Evolutionary conservation across 2,329 filamentous ascomycete genomes (phyloP).

Genomic region (Thielaviopsis ethacetica): DNA sequence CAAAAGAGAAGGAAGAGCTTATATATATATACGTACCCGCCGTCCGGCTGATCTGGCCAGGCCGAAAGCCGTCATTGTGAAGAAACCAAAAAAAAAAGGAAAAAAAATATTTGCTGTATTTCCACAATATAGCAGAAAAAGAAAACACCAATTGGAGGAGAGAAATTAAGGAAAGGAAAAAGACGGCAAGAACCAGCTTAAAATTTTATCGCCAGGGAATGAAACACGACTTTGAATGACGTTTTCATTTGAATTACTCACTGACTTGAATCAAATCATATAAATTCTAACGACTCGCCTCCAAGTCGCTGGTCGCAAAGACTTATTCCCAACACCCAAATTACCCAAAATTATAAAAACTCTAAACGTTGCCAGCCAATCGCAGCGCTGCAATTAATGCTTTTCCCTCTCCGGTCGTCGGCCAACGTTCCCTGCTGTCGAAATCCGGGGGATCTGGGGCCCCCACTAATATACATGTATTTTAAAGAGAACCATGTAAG

Average conservation of each 20-base stretch:
- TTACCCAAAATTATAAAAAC: neutral
- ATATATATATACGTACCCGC: constrained; percentile 26
- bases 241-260: neutral
- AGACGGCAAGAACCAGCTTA: neutral
- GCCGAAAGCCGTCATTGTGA: constrained; percentile 33
- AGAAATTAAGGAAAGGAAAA: neutral
- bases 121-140: neutral
- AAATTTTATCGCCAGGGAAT: neutral
- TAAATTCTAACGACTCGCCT: neutral
- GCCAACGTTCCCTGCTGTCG: neutral
- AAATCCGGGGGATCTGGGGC: neutral
- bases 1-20: neutral
- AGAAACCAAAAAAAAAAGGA: neutral
- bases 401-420: constrained; percentile 9
- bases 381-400: constrained; percentile 1
- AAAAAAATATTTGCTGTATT: neutral
- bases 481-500: neutral
- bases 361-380: constrained; percentile 4
- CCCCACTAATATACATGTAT: neutral
- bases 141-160: neutral
- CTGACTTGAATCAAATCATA: neutral
- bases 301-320: neutral
- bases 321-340: neutral
- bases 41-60: constrained; percentile 32
- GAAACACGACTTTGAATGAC: neutral